Evolutionary conservation across 805 yeast genomes (phyloP).

Genomic region (Starmerella ratchasimensis): DNA sequence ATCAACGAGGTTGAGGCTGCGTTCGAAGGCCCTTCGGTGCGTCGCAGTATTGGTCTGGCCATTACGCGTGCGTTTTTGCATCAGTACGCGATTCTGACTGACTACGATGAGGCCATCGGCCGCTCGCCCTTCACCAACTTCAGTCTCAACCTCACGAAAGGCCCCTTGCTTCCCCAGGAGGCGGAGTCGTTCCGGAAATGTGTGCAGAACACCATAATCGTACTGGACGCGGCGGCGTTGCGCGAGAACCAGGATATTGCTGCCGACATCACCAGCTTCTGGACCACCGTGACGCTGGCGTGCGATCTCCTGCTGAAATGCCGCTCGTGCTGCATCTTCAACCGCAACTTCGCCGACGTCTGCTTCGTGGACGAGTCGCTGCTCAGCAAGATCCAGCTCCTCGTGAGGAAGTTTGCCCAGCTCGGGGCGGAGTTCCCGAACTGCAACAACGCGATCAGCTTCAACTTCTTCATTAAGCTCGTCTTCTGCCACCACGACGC

Average conservation of each 20-base stretch:
- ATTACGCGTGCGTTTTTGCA: conserved; percentile 37
- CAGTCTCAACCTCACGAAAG: conserved; percentile 20
- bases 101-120: conserved; percentile 20
- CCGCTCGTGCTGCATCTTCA: conserved; percentile 23
- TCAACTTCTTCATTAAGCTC: conserved; percentile 24
- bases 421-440: conserved; percentile 21
- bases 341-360: conserved; percentile 20
- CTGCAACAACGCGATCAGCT: conserved; percentile 22
- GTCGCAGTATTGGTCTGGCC: conserved; percentile 30
- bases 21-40: conserved; percentile 20
- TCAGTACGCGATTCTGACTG: conserved; percentile 25
- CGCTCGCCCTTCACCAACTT: conserved; percentile 28
- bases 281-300: conserved; percentile 22
- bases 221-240: conserved; percentile 16
- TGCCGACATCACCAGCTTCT: conserved; percentile 33
- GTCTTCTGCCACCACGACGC: conserved; percentile 26
- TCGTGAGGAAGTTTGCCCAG: conserved; percentile 16
- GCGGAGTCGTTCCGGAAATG: conserved; percentile 23
- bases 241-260: conserved; percentile 35
- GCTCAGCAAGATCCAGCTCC: conserved; percentile 16
- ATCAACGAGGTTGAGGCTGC: conserved; percentile 27
- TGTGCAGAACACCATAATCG: conserved; percentile 16
- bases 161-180: conserved; percentile 19
- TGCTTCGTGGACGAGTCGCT: conserved; percentile 19
- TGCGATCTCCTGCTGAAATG: conserved; percentile 25